These are phyloP conservation scores for Aspergillus haitiensis DNA, from an alignment of 495 filamentous ascomycete species.

Conservation along the genomic window DNA sequence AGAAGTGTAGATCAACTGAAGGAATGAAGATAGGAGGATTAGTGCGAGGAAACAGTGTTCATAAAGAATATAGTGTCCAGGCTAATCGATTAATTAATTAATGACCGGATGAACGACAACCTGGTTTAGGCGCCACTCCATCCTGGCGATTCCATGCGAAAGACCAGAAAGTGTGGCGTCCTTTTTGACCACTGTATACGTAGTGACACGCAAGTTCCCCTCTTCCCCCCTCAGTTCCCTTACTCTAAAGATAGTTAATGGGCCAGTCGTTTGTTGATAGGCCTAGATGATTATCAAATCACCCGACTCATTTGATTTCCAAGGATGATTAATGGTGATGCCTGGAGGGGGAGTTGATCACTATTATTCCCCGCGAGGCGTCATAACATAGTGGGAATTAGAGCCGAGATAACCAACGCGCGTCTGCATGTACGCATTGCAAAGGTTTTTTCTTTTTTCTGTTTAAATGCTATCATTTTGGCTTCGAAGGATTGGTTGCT, in stretches of 20 bases:
- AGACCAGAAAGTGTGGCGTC: too few species aligned
- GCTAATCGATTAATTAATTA: not conserved
- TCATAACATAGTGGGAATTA: conserved; percentile 4
- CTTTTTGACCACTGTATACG: too few species aligned
- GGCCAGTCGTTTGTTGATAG: too few species aligned
- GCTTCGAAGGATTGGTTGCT: not conserved
- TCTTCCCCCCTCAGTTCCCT: too few species aligned
- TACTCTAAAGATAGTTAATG: too few species aligned
- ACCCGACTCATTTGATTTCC: not conserved
- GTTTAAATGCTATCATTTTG: too few species aligned
- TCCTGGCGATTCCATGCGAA: not conserved
- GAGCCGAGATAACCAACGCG: conserved; percentile 4
- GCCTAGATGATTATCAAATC: not conserved
- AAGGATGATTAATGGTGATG: conserved; percentile 13
- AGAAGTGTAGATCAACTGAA: conserved; percentile 1
- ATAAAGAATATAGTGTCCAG: not conserved
- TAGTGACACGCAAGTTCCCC: too few species aligned
- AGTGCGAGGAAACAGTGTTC: not conserved
- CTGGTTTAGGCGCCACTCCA: not conserved
- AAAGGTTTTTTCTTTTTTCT: not conserved
- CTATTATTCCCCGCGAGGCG: conserved; percentile 7
- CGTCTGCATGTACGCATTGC: conserved; percentile 9
- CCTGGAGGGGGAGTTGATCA: conserved; percentile 12
- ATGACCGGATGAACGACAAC: not conserved
- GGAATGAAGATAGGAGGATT: not conserved